Conservation (phyloP, 345 rosid species). For the Aquilaria sinensis region DNA sequence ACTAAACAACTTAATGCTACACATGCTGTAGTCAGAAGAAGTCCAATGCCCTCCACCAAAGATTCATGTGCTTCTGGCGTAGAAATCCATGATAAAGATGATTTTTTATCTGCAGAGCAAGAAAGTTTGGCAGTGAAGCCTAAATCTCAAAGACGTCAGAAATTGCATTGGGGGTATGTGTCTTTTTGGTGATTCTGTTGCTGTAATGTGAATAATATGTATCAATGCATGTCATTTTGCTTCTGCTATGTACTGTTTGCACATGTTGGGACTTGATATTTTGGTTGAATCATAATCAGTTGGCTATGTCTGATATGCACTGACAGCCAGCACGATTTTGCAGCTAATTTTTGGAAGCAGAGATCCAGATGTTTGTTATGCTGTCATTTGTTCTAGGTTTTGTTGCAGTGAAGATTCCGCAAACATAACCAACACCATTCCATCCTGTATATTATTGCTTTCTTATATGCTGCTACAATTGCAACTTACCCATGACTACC, state of each 20-base stretch:
- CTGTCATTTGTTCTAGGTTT: too few relatives aligned
- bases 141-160: constrained; percentile 40
- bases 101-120: constrained; percentile 12
- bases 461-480: too few relatives aligned
- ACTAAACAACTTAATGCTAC: constrained; percentile 12
- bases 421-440: too few relatives aligned
- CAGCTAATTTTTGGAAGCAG: not conserved
- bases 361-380: too few relatives aligned
- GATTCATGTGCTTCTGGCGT: constrained; percentile 13
- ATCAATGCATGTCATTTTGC: not conserved
- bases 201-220: not conserved
- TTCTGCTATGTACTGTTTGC: too few relatives aligned
- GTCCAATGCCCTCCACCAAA: constrained; percentile 14
- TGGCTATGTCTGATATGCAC: not conserved
- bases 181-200: not conserved
- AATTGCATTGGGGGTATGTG: constrained; percentile 69
- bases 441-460: too few relatives aligned
- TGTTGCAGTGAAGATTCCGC: too few relatives aligned
- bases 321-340: not conserved
- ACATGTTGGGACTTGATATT: too few relatives aligned
- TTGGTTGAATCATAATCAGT: not conserved
- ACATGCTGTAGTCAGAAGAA: constrained; percentile 9
- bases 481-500: too few relatives aligned
- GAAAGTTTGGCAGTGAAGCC: constrained; percentile 8
- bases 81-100: constrained; percentile 12